These are phyloP conservation scores for Paraphaeosphaeria sporulosa DNA, from an alignment of 2,329 filamentous ascomycete species.

Conservation along the genomic window DNA sequence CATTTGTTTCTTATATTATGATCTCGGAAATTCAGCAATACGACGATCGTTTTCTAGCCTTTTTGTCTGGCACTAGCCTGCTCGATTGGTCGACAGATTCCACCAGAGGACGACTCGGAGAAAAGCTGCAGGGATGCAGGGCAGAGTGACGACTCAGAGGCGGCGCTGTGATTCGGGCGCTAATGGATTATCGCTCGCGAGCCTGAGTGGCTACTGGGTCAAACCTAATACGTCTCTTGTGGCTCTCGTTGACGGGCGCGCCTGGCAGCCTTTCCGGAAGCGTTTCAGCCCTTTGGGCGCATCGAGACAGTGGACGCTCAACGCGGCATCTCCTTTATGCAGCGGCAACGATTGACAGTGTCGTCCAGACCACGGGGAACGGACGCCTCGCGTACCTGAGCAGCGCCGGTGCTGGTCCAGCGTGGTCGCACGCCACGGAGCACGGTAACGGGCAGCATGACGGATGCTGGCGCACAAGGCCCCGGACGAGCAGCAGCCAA, in stretches of 20 bases:
- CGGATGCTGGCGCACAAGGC: constrained; percentile 34
- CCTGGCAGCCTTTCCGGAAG: constrained; percentile 41
- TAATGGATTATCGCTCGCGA: constrained; percentile 40
- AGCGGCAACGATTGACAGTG: constrained; percentile 35
- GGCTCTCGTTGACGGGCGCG: constrained; percentile 40
- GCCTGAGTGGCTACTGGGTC: constrained; percentile 44
- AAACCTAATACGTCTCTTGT: constrained; percentile 45
- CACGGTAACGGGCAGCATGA: constrained; percentile 39
- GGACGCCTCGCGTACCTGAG: constrained; percentile 46
- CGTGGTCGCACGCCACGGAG: constrained; percentile 35
- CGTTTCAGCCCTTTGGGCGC: constrained; percentile 42
- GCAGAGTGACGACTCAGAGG: constrained; percentile 41
- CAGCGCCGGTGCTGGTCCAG: constrained; percentile 14
- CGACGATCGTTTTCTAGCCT: constrained; percentile 47
- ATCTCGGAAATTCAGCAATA: constrained; percentile 49
- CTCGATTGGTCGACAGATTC: constrained; percentile 41
- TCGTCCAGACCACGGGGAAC: constrained; percentile 30
- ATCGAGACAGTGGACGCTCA: constrained; percentile 25
- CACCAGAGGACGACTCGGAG: constrained; percentile 42
- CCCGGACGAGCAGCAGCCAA: constrained; percentile 26
- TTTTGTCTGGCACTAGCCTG: constrained; percentile 33
- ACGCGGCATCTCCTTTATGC: constrained; percentile 44
- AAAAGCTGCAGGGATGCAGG: constrained; percentile 41
- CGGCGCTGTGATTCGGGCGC: constrained; percentile 43
- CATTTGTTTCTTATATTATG: constrained; percentile 43